These are phyloP conservation scores for Rhynchospora pubera DNA, from an alignment of 176 grass and related monocot species.

Conservation along the genomic window DNA sequence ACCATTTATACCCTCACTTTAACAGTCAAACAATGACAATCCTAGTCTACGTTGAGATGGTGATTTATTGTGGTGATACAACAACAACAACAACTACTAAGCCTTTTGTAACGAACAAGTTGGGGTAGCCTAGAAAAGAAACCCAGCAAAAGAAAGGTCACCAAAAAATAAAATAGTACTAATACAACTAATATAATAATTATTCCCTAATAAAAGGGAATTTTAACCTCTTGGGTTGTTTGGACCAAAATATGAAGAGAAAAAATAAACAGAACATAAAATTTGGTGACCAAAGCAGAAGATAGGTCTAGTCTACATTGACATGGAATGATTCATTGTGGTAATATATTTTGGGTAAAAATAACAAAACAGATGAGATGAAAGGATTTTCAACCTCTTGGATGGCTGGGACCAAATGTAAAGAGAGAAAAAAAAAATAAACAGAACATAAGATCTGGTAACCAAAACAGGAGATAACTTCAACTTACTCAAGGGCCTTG, in stretches of 20 bases:
- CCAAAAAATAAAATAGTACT: too few species aligned
- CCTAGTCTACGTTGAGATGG: not conserved
- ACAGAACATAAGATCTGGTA: not conserved
- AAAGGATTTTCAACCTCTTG: not conserved
- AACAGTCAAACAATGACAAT: not conserved
- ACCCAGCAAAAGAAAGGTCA: too few species aligned
- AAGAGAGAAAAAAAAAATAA: too few species aligned
- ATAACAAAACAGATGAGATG: not conserved
- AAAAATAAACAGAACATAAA: not conserved
- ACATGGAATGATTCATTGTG: not conserved
- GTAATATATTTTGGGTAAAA: not conserved
- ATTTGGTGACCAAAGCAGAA: not conserved
- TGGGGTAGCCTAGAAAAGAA: too few species aligned
- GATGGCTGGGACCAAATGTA: not conserved
- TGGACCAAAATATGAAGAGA: too few species aligned
- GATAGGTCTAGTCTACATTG: not conserved
- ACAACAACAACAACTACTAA: too few species aligned
- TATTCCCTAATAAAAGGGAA: too few species aligned
- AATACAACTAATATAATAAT: too few species aligned
- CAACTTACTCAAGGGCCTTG: slow-evolving; percentile 82
- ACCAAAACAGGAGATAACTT: not conserved
- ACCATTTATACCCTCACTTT: not conserved
- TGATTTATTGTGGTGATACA: not conserved
- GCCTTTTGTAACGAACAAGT: too few species aligned
- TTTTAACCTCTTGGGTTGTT: not conserved